These are phyloP conservation scores for Euptelea pleiosperma DNA, from an alignment of 164 flowering plant genomes.

Conservation along the genomic window DNA sequence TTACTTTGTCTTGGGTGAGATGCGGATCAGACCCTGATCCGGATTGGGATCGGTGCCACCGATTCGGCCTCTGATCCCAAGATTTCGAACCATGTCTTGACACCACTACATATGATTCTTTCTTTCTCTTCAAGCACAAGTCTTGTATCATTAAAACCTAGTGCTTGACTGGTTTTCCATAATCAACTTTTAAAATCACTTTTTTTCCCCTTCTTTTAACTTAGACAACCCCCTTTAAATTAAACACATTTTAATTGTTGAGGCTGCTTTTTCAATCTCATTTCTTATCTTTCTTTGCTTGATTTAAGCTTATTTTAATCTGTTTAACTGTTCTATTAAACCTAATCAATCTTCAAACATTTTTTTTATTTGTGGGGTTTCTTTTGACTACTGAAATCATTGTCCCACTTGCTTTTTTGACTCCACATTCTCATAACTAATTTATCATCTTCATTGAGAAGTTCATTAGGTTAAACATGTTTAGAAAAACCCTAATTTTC, in stretches of 20 bases:
- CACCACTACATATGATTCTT: too few species aligned
- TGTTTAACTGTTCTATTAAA: constrained; percentile 7
- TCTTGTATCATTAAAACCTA: neutral
- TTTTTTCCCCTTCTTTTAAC: too few species aligned
- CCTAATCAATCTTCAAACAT: constrained; percentile 3
- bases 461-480: neutral
- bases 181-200: too few species aligned
- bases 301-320: neutral
- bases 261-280: neutral
- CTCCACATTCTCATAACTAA: neutral
- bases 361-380: neutral
- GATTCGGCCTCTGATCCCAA: too few species aligned
- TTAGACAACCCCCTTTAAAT: too few species aligned
- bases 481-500: neutral
- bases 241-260: too few species aligned
- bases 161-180: constrained; percentile 12
- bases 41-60: too few species aligned
- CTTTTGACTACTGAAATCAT: constrained; percentile 15
- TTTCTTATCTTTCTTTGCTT: neutral
- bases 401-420: constrained; percentile 7
- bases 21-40: too few species aligned
- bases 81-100: too few species aligned
- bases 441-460: neutral
- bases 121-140: neutral
- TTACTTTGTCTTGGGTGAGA: too few species aligned